Evolutionary conservation across 2,329 filamentous ascomycete genomes (phyloP).

Genomic region (Drechslerella coelobrocha): DNA sequence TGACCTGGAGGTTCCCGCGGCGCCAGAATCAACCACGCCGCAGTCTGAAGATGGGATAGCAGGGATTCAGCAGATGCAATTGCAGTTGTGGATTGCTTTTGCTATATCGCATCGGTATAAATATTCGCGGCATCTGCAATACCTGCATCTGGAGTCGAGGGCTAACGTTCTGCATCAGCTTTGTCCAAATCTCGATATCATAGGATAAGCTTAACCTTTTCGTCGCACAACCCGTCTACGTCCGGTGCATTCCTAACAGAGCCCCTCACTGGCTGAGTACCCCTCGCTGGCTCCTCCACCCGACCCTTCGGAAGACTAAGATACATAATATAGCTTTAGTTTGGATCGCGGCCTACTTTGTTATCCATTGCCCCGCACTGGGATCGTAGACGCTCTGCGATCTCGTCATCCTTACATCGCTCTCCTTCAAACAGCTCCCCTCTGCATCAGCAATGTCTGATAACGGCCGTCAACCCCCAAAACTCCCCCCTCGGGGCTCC

Average conservation of each 20-base stretch:
- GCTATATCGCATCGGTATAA: background rate
- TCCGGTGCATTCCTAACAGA: background rate
- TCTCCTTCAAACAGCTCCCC: constrained; percentile 9
- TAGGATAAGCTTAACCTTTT: background rate
- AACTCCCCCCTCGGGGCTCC: constrained; percentile 9
- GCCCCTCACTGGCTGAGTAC: background rate
- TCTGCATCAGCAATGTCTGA: constrained; percentile 23
- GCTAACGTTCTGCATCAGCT: background rate
- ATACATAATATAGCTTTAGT: no score
- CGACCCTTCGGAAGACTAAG: background rate
- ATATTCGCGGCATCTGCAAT: background rate
- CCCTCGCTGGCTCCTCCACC: background rate
- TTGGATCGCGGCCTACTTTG: no score
- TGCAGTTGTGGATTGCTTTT: no score
- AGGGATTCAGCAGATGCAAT: background rate
- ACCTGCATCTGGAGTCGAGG: background rate
- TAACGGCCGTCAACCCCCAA: constrained; percentile 23
- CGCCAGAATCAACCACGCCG: no score
- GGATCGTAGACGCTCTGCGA: constrained; percentile 4
- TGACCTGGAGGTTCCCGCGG: no score
- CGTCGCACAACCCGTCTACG: background rate
- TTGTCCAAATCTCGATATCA: background rate
- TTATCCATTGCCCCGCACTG: constrained; percentile 14
- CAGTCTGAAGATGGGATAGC: no score
- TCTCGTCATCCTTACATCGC: constrained; percentile 5